Conservation (phyloP, 2,329 filamentous ascomycete genomes). For the Xylaria sp. region DNA sequence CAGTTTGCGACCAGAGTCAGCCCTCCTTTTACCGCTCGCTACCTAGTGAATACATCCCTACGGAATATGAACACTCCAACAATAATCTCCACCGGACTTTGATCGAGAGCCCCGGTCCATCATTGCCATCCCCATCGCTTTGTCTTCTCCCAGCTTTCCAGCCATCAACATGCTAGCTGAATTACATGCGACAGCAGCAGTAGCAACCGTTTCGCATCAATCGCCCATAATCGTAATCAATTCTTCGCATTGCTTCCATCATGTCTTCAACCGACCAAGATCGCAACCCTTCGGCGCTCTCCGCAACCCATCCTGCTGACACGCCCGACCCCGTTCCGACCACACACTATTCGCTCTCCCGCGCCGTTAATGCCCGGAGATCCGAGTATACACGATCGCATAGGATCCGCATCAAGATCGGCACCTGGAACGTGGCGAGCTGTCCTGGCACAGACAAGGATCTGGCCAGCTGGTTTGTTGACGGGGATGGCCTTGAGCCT, state of each 20-base stretch:
- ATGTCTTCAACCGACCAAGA: slow-evolving; percentile 29
- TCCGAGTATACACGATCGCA: slow-evolving; percentile 73
- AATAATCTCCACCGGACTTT: neutral
- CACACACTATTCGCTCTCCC: slow-evolving; percentile 54
- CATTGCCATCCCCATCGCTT: neutral
- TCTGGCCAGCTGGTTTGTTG: slow-evolving; percentile 80
- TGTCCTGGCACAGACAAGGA: slow-evolving; percentile 83
- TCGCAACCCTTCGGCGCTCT: slow-evolving; percentile 30
- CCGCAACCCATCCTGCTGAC: slow-evolving; percentile 42
- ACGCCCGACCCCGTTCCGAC: slow-evolving; percentile 40
- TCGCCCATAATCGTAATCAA: neutral
- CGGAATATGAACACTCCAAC: neutral
- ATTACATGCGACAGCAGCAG: slow-evolving; percentile 1
- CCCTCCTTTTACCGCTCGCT: neutral
- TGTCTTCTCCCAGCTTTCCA: neutral
- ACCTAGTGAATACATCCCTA: neutral
- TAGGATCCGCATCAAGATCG: slow-evolving; percentile 78
- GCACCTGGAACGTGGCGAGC: slow-evolving; percentile 90
- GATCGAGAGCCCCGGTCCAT: neutral
- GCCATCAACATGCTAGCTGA: slow-evolving; percentile 13
- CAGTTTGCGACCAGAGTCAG: neutral
- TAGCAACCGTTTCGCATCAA: neutral
- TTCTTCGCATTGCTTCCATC: neutral
- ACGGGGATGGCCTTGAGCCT: slow-evolving; percentile 65
- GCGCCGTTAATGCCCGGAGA: slow-evolving; percentile 64